A percentile compares a stretch with the other conserved stretches of the same genome.
These are phyloP conservation scores for Pyrenochaeta sp. DNA, from an alignment of 2,329 filamentous ascomycete genomes.

Conservation along the genomic window DNA sequence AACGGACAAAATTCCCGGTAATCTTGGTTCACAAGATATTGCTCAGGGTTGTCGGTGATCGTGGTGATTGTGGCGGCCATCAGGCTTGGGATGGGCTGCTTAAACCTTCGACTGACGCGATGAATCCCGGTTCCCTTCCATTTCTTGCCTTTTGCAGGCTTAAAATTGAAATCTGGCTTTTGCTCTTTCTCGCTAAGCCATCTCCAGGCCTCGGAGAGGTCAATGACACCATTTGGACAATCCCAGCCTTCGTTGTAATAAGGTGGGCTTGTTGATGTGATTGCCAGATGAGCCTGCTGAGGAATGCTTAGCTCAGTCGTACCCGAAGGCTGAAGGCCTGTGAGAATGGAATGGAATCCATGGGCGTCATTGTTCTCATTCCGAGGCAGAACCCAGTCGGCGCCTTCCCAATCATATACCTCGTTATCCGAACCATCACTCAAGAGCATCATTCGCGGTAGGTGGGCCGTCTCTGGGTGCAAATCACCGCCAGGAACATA, in stretches of 20 bases:
- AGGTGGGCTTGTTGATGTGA: neutral
- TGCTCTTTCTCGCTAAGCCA: conserved; percentile 19
- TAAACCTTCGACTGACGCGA: neutral
- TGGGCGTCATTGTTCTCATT: neutral
- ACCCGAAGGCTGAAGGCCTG: neutral
- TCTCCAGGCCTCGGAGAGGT: conserved; percentile 26
- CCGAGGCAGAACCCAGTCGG: conserved; percentile 22
- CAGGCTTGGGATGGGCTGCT: conserved; percentile 21
- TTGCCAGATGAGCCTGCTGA: neutral
- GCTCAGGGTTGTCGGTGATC: neutral
- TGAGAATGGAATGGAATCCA: neutral
- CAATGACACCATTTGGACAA: conserved; percentile 23
- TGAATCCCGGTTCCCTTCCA: conserved; percentile 8
- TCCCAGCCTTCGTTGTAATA: conserved; percentile 16
- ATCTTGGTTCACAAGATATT: conserved; percentile 11
- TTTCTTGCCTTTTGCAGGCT: conserved; percentile 1
- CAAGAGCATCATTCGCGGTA: conserved; percentile 11
- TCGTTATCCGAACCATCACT: conserved; percentile 26
- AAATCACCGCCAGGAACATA: conserved; percentile 25
- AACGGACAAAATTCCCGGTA: conserved; percentile 16
- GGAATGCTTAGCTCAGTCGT: neutral
- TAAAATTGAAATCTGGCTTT: neutral
- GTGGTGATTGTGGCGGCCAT: conserved; percentile 9
- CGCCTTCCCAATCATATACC: conserved; percentile 24
- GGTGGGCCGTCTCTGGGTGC: conserved; percentile 22